These are phyloP conservation scores for Scedosporium dehoogii DNA, from an alignment of 2,329 filamentous ascomycete genomes.

Conservation along the genomic window DNA sequence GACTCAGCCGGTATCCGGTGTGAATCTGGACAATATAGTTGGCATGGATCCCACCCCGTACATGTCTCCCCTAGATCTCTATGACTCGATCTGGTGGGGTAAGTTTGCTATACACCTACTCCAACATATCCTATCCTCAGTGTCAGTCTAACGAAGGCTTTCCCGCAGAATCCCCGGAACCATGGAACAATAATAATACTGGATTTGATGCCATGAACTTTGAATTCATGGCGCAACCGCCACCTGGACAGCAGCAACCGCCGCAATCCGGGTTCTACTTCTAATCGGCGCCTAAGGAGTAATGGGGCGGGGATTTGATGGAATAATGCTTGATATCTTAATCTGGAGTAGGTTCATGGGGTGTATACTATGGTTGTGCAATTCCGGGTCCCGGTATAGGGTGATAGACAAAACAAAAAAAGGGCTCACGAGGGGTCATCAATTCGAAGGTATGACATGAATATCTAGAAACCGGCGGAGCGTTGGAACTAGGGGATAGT, in stretches of 20 bases:
- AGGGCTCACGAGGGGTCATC: too few species aligned
- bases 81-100: slow-evolving; percentile 61
- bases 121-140: not conserved
- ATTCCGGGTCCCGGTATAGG: too few species aligned
- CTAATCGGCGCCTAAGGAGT: slow-evolving; percentile 16
- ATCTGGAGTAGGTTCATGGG: not conserved
- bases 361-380: too few species aligned
- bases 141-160: not conserved
- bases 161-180: slow-evolving; percentile 44
- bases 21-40: slow-evolving; percentile 33
- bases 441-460: too few species aligned
- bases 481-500: too few species aligned
- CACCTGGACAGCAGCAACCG: slow-evolving; percentile 46
- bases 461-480: too few species aligned
- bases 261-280: slow-evolving; percentile 43
- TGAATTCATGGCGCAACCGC: slow-evolving; percentile 49
- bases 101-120: slow-evolving; percentile 18
- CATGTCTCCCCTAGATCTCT: slow-evolving; percentile 58
- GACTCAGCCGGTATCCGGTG: slow-evolving; percentile 7
- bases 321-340: too few species aligned
- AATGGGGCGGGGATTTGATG: not conserved
- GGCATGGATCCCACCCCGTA: slow-evolving; percentile 45
- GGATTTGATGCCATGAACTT: slow-evolving; percentile 48
- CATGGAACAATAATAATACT: slow-evolving; percentile 35
- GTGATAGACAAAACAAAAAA: too few species aligned